Percentiles rank a stretch among this genome's conserved stretches.
These are phyloP conservation scores for Cytidiella melzeri DNA, from an alignment of 768 basidiomycete genomes.

Conservation along the genomic window DNA sequence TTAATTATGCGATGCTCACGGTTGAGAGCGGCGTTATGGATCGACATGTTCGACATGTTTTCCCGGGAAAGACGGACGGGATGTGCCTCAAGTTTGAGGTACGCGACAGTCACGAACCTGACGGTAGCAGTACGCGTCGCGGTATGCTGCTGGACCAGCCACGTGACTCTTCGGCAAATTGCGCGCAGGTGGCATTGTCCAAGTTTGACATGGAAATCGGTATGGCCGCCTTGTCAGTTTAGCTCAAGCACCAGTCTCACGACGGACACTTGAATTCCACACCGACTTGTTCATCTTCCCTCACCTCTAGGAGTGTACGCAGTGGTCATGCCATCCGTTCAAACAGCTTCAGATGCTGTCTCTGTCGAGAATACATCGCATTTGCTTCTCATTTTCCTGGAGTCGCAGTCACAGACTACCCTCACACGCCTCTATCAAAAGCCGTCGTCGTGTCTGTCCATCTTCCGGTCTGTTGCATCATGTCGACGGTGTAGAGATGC, in stretches of 20 bases:
- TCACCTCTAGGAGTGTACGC: background rate
- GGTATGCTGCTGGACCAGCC: no score
- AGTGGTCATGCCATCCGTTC: slow-evolving; percentile 16
- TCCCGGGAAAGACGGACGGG: background rate
- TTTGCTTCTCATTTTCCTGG: slow-evolving; percentile 70
- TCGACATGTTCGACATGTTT: slow-evolving; percentile 27
- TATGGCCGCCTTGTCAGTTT: slow-evolving; percentile 5
- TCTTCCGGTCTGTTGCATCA: slow-evolving; percentile 61
- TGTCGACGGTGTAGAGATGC: background rate
- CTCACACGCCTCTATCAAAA: slow-evolving; percentile 75
- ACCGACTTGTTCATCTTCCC: no score
- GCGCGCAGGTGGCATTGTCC: background rate
- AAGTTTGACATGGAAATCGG: background rate
- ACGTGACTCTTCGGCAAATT: slow-evolving; percentile 1
- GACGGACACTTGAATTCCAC: background rate
- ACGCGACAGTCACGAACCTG: background rate
- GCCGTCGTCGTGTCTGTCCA: slow-evolving; percentile 84
- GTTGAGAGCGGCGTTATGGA: slow-evolving; percentile 67
- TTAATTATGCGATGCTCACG: slow-evolving; percentile 31
- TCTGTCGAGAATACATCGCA: slow-evolving; percentile 35
- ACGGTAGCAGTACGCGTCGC: slow-evolving; percentile 2
- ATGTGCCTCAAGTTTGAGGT: slow-evolving; percentile 1
- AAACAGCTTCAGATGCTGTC: slow-evolving; percentile 8
- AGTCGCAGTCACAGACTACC: slow-evolving; percentile 72
- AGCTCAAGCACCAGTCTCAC: slow-evolving; percentile 5